phyloP scores from a whole-genome alignment of 805 yeast species.

The Trichomonascus vanleenenianus region DNA sequence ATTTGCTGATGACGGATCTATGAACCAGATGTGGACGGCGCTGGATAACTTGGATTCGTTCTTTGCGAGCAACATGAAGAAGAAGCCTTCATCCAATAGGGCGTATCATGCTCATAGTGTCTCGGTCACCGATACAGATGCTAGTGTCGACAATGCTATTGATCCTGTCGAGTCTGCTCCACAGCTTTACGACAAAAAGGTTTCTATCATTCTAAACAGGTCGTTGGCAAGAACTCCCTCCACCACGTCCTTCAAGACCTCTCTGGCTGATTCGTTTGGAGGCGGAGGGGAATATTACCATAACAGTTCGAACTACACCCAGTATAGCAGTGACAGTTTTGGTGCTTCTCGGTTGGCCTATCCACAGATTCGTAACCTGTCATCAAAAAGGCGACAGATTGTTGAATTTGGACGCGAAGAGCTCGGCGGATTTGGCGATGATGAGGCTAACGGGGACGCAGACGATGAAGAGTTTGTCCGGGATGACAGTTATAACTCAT shows the following conservation, averaged over 20 bases:
- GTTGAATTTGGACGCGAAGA: constrained; percentile 11
- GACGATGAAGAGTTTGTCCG: background rate
- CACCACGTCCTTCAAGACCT: constrained; percentile 67
- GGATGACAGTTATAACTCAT: background rate
- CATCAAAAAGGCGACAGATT: constrained; percentile 10
- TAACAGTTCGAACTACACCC: constrained; percentile 7
- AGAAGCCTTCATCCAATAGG: background rate
- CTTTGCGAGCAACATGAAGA: constrained; percentile 53
- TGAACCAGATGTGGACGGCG: constrained; percentile 89
- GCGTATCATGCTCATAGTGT: constrained; percentile 26
- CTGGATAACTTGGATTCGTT: constrained; percentile 83
- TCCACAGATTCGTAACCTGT: background rate
- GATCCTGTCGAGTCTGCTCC: constrained; percentile 66
- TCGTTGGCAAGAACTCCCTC: constrained; percentile 70
- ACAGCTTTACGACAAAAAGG: constrained; percentile 71
- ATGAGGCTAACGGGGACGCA: background rate
- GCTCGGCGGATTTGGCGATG: background rate
- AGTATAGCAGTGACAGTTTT: constrained; percentile 5
- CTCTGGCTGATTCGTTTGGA: constrained; percentile 58
- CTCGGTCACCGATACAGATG: constrained; percentile 53
- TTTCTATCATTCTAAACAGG: constrained; percentile 62
- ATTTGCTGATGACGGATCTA: constrained; percentile 51
- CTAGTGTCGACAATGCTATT: constrained; percentile 39
- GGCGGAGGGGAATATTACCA: constrained; percentile 3
- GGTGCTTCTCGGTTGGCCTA: constrained; percentile 1